Conservation (phyloP, 2,329 filamentous ascomycete genomes). For the Fusarium marasasianum region DNA sequence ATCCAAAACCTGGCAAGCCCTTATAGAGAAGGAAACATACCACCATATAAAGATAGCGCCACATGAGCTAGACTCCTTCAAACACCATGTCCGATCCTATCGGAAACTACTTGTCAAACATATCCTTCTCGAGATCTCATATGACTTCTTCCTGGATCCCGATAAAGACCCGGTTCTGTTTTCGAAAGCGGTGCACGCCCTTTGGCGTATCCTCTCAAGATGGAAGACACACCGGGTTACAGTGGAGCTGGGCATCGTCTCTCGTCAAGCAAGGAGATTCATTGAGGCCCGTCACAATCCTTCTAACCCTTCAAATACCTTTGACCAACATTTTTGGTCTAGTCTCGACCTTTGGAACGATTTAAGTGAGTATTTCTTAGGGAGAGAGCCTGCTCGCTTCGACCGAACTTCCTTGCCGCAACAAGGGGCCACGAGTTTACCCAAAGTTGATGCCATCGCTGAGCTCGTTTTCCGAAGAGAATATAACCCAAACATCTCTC, state of each 20-base stretch:
- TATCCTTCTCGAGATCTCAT: conserved; percentile 10
- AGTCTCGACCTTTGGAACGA: fast-evolving
- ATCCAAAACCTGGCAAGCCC: conserved; percentile 8
- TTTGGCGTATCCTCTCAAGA: conserved; percentile 16
- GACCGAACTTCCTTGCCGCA: fast-evolving
- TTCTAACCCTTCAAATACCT: background rate
- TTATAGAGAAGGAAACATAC: conserved; percentile 10
- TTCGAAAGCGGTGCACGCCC: background rate
- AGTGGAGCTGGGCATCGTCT: conserved; percentile 21
- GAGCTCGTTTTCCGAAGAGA: conserved; percentile 16
- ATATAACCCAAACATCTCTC: conserved; percentile 3
- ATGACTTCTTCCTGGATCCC: fast-evolving
- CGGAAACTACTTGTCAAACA: conserved; percentile 3
- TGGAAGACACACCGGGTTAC: conserved; percentile 12
- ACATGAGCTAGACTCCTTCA: background rate
- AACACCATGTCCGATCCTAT: background rate
- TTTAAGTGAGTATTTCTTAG: background rate
- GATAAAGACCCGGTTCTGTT: background rate
- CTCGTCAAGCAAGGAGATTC: fast-evolving
- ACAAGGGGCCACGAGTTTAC: background rate
- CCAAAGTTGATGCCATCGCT: background rate
- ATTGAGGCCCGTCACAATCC: too few relatives aligned
- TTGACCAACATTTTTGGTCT: background rate
- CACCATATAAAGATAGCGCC: background rate
- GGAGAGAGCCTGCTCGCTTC: background rate